Evolutionary conservation across 768 basidiomycete genomes (phyloP).

Genomic region (Mycena olivaceomarginata): DNA sequence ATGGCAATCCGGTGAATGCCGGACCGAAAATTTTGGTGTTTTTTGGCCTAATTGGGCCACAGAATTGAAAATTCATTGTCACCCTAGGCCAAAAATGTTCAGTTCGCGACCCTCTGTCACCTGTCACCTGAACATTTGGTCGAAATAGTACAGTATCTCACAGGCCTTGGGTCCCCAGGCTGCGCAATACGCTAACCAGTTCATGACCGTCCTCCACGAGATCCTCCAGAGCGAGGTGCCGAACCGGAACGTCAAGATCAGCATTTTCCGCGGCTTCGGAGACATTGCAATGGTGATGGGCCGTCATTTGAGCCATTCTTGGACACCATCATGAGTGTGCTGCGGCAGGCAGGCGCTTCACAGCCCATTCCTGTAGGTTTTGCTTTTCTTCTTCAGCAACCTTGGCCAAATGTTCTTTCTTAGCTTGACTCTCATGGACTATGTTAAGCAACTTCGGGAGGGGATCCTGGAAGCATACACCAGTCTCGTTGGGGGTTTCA

Average conservation of each 20-base stretch:
- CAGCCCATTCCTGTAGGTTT: slow-evolving; percentile 88
- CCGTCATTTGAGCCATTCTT: slow-evolving; percentile 91
- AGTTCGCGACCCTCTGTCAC: no score
- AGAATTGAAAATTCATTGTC: no score
- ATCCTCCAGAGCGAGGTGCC: slow-evolving; percentile 94
- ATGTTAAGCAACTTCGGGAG: slow-evolving; percentile 92
- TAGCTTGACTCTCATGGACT: slow-evolving; percentile 92
- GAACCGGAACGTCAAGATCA: slow-evolving; percentile 96
- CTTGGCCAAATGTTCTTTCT: slow-evolving; percentile 14
- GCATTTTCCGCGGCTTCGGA: slow-evolving; percentile 96
- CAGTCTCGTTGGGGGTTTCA: slow-evolving; percentile 93
- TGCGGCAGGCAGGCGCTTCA: slow-evolving; percentile 92
- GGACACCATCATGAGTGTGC: slow-evolving; percentile 92
- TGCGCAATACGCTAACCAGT: slow-evolving; percentile 87
- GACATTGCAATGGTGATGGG: slow-evolving; percentile 97
- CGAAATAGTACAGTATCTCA: no score
- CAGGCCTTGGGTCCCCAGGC: slow-evolving; percentile 93
- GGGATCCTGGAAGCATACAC: slow-evolving; percentile 98
- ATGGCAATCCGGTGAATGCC: no score
- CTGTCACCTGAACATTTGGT: no score
- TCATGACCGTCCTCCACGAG: slow-evolving; percentile 95
- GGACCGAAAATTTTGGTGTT: no score
- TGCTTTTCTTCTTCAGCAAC: no score
- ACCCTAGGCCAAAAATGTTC: no score
- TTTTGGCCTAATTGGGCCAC: no score